Evolutionary conservation across 176 grass and related monocot genomes (phyloP), one percentile per base, ranked within the genome.

Genomic region (Oryza nivara): DNA sequence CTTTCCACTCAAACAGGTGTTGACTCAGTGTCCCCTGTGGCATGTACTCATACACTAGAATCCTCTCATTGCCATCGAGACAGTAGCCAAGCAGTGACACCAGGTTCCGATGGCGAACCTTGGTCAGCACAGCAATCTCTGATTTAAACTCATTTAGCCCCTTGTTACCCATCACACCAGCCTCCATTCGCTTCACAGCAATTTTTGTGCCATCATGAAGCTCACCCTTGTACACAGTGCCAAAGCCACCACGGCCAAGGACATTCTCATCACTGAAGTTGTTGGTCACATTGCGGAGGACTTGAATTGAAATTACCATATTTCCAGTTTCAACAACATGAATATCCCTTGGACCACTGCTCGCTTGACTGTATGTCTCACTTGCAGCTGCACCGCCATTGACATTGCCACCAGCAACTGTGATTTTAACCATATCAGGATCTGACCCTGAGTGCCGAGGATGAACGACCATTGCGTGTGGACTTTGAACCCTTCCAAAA

Each of bases 291-390:
- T 92, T 97, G 35, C 95, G 83, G 34, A 97, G 95, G 51, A 97
- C 95, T 74, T 97, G 95, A 60, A 97, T 95, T 0, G 95, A 97
- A 85, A 97, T 97, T 15, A 97, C 95, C 92, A 97, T 97, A 85
- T 95, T 97, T 82, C 95, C 95, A 72, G 87, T 72, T 58, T 97
- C 95, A 34, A 93, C 89, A 17, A 97, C 95, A 85, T 95, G 92
- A 30, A 97, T 90, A 51, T 95, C 89, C 9, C 85, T 80, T 10
- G 86, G 89, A 46, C 46, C 88, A 70, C 72, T 97, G 52, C 86
- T 89, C 7, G 84, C 86, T 25, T 81, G 88, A 82, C 86, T 89
- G 74, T 86, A 38, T 54, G 80, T 61, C 66, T 97, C 92, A 11
- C 63, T 94, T 6, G 84, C 43, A 9, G 82, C 51, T 36, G 77